phyloP scores from a whole-genome alignment of 2,329 filamentous ascomycete species.

The Graphium sp. region DNA sequence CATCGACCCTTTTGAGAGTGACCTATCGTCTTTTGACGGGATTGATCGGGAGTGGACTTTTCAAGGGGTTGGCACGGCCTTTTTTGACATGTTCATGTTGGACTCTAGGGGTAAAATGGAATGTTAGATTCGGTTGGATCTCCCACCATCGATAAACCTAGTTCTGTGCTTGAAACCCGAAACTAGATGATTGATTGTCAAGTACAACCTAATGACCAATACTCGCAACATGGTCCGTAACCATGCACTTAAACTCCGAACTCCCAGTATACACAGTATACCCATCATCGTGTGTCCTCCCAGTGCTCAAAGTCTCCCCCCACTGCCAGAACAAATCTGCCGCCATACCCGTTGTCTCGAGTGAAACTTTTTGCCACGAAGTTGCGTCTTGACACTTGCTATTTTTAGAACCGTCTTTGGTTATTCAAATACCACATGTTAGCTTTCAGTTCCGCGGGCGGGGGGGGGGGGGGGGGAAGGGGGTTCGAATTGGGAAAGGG shows the following conservation, averaged over 20 bases:
- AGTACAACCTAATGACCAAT: no score
- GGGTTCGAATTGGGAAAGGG: background rate
- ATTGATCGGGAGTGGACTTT: no score
- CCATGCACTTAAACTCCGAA: constrained; percentile 22
- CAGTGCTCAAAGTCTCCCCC: constrained; percentile 21
- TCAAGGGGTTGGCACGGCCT: no score
- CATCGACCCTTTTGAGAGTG: no score
- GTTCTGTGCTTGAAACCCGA: no score
- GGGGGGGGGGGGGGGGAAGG: no score
- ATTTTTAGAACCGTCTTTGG: constrained; percentile 9
- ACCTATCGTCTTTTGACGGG: no score
- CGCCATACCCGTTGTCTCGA: constrained; percentile 13
- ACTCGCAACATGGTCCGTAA: constrained; percentile 20
- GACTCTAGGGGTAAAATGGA: no score
- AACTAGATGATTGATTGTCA: no score
- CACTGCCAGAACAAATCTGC: constrained; percentile 23
- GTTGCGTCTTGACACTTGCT: constrained; percentile 23
- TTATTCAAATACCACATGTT: background rate
- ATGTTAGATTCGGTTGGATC: no score
- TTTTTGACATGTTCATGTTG: no score
- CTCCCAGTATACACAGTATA: constrained; percentile 25
- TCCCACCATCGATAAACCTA: no score
- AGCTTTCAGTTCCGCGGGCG: constrained; percentile 2
- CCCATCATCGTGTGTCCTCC: constrained; percentile 23
- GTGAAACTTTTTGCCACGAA: constrained; percentile 23